These are phyloP conservation scores for Fusarium tupiense DNA, from an alignment of 2,329 filamentous ascomycete species.

Conservation along the genomic window DNA sequence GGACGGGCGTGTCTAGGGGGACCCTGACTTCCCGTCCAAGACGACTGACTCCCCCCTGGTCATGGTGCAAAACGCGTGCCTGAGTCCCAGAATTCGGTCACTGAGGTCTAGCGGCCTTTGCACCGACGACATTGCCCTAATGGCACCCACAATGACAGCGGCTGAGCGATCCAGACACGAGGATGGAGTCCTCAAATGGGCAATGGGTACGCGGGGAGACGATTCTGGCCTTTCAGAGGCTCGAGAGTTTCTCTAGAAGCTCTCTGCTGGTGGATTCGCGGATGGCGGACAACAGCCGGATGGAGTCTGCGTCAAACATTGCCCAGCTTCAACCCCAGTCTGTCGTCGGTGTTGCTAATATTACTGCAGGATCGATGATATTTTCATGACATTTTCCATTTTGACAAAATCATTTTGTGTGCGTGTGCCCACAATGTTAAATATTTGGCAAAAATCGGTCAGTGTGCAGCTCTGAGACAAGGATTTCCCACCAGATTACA, in stretches of 20 bases:
- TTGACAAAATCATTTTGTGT: slow-evolving; percentile 23
- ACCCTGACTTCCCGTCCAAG: slow-evolving; percentile 32
- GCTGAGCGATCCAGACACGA: slow-evolving; percentile 43
- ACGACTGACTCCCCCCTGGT: slow-evolving; percentile 10
- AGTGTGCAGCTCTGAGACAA: slow-evolving; percentile 24
- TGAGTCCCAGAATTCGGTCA: slow-evolving; percentile 45
- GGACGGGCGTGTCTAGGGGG: slow-evolving; percentile 29
- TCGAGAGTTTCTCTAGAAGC: background rate
- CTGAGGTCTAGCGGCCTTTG: slow-evolving; percentile 46
- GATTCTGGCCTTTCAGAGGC: slow-evolving; percentile 34
- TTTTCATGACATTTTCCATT: slow-evolving; percentile 25
- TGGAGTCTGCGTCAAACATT: slow-evolving; percentile 34
- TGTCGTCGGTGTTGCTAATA: slow-evolving; percentile 25
- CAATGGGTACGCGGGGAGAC: slow-evolving; percentile 34
- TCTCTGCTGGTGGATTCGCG: slow-evolving; percentile 38
- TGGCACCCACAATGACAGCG: slow-evolving; percentile 44
- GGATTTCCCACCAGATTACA: slow-evolving; percentile 21
- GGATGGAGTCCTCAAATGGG: slow-evolving; percentile 26
- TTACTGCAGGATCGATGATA: slow-evolving; percentile 17
- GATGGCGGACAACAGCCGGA: slow-evolving; percentile 37
- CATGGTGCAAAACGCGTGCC: slow-evolving; percentile 41
- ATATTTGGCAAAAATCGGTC: slow-evolving; percentile 13
- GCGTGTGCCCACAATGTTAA: slow-evolving; percentile 32
- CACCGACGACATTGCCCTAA: slow-evolving; percentile 43
- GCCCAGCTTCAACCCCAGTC: slow-evolving; percentile 30